Conservation (phyloP, 2,329 filamentous ascomycete genomes). For the Fusarium temperatum region DNA sequence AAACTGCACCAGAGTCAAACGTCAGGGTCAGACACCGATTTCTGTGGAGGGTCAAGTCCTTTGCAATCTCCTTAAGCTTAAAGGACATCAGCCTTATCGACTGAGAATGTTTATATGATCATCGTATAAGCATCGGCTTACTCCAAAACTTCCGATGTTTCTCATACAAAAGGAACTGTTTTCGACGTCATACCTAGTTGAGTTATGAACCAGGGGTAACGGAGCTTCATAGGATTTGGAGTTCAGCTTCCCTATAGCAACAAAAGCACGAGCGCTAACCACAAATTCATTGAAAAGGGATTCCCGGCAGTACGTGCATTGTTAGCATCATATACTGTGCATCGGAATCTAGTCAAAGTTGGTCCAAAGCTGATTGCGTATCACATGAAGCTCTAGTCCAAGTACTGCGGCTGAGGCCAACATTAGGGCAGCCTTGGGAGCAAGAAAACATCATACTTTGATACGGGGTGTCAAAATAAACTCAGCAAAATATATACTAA, state of each 20-base stretch:
- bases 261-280: not conserved
- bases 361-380: not conserved
- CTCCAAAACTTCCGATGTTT: not conserved
- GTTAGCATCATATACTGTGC: not conserved
- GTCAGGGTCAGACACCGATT: conserved; percentile 3
- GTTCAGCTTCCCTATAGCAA: not conserved
- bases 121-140: not conserved
- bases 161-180: not conserved
- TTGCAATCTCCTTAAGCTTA: conserved; percentile 14
- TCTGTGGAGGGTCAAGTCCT: conserved; percentile 1
- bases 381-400: not conserved
- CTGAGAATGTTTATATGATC: not conserved
- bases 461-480: not conserved
- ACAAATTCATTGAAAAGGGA: not conserved
- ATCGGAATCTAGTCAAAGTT: not conserved
- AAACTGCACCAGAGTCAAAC: conserved; percentile 2
- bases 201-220: not conserved
- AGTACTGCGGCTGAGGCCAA: not conserved
- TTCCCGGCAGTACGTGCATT: not conserved
- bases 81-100: conserved; percentile 20
- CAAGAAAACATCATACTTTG: not conserved
- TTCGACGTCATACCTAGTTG: conserved; percentile 12
- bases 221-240: not conserved
- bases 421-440: not conserved
- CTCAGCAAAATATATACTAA: not conserved